Evolutionary conservation across 805 yeast genomes (phyloP).

Genomic region (Metschnikowia reukaufii): DNA sequence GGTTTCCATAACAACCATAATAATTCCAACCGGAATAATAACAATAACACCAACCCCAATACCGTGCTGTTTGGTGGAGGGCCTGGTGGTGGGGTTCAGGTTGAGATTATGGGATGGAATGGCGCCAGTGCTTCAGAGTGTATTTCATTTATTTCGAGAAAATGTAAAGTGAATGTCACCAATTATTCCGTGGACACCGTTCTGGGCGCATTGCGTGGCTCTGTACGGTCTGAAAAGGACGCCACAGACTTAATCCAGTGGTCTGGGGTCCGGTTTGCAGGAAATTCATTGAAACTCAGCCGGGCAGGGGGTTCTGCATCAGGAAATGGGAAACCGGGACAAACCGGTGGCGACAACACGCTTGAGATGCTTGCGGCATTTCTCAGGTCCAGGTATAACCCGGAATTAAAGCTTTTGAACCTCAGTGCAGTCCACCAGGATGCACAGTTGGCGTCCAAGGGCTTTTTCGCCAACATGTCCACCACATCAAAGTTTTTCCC

Average conservation of each 20-base stretch:
- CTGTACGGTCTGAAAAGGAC: slow-evolving; percentile 53
- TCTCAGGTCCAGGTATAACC: slow-evolving; percentile 65
- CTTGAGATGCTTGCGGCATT: slow-evolving; percentile 63
- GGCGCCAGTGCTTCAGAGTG: slow-evolving; percentile 72
- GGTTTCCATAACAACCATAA: slow-evolving; percentile 15
- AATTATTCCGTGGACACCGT: slow-evolving; percentile 53
- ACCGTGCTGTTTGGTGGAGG: slow-evolving; percentile 1
- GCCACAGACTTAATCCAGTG: slow-evolving; percentile 59
- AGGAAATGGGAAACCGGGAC: slow-evolving; percentile 3
- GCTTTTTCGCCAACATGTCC: slow-evolving; percentile 60
- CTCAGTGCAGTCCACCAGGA: slow-evolving; percentile 66
- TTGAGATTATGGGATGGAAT: slow-evolving; percentile 61
- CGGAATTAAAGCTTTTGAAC: slow-evolving; percentile 64
- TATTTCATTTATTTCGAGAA: slow-evolving; percentile 66
- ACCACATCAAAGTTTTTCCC: slow-evolving; percentile 82
- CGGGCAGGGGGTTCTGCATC: slow-evolving; percentile 24
- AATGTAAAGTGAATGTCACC: slow-evolving; percentile 54
- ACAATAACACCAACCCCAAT: background rate
- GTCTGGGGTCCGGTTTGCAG: slow-evolving; percentile 83
- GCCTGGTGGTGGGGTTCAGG: slow-evolving; percentile 9
- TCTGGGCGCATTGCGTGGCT: slow-evolving; percentile 54
- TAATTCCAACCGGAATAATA: slow-evolving; percentile 5
- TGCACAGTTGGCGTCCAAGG: slow-evolving; percentile 55
- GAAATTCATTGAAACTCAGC: slow-evolving; percentile 58
- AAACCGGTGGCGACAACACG: slow-evolving; percentile 38